Evolutionary conservation across 352 stramenopile species (phyloP), one percentile per base, ranked within the genome.

Genomic region (Globisporangium abappressorium): DNA sequence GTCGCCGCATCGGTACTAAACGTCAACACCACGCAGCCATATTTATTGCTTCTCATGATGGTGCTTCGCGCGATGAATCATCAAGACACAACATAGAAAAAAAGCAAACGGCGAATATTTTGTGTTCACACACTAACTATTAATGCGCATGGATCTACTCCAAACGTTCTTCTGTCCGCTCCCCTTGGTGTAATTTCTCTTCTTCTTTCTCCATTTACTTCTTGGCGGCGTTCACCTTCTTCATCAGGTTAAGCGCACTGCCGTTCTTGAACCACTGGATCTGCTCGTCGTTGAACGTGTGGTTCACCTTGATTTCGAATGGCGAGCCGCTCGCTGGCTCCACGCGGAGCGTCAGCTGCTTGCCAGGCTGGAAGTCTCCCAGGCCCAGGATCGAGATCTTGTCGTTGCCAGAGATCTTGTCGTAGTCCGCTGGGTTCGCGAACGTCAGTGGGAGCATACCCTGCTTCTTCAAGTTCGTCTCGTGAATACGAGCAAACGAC

Each of bases 391-490:
- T 98, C 70, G 87, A 87, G 62, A 98, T 81, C 84, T 94, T 96
- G 86, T 97, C 91, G 68, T 92, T 94, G 62, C 92, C 93, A 46
- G 80, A 90, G 75, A 98, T 97, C 77, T 90, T 89, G 79, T 97
- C 91, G 74, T 98, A 98, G 84, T 98, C 93, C 18, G 82, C 77
- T 56, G 91, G 90, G 86, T 97, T 91, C 28, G 85, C 90, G 74
- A 98, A 98, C 63, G 88, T 97, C 63, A 98, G 80, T 47, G 92
- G 89, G 15, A 98, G 86, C 91, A 98, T 97, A 72, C 93, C 93
- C 79, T 98, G 93, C 89, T 98, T 98, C 90, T 98, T 98, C 74
- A 98, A 76, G 83, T 98, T 98, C 36, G 93, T 98, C 82, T 98
- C 93, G 84, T 98, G 93, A 73, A 98, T 98, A 78, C 93, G 90